Evolutionary conservation across 169 alveolate species (phyloP), one percentile per base, ranked within the genome.

Genomic region (Cryptosporidium meleagridis): DNA sequence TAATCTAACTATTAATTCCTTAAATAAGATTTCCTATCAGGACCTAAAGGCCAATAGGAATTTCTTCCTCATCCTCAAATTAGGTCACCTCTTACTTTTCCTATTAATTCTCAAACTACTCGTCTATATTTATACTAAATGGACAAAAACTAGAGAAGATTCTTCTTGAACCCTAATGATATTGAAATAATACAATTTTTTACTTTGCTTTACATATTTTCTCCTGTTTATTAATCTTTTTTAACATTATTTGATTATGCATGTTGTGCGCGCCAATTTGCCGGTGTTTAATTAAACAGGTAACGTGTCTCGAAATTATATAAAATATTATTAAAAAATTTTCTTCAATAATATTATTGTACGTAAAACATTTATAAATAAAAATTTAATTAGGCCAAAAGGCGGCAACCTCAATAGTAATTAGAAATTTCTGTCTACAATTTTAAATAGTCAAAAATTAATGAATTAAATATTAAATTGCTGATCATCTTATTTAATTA

Each of bases 1-100:
- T 41, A 26, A 55, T 9, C 1, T 23, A 26, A 23, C 23, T 23
- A 26, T 55, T 55, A 10, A 10, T 9, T 55, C 67, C 2, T 9
- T 55, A 8, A 55, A 55, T 21, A 55, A 55, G 8, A 21, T 55
- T 9, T 55, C 67, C 0, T 55, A 55, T 29, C 53, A 37, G 31
- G 72, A 65, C 10, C 72, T 37, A 14, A 31, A 16, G 72, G 10
- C 48, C 48, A 37, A 65, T 39, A 1, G 41, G n/a, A n/a, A 65
- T 8, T 37, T 65, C 21, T 14, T 16, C 14, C 41, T 65, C 29
- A 37, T 29, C 0, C 72, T 65, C 51, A 65, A 37, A 29, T 29
- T 65, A n/a, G 72, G 72, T 1, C 72, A 37, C 48, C 72, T 65
- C 18, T 44, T 65, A 7, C 72, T 65, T 7, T 65, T 65, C 72